Evolutionary conservation across 805 yeast genomes (phyloP), one percentile per base, ranked within the genome.

Genomic region (Ogataea degrootiae): DNA sequence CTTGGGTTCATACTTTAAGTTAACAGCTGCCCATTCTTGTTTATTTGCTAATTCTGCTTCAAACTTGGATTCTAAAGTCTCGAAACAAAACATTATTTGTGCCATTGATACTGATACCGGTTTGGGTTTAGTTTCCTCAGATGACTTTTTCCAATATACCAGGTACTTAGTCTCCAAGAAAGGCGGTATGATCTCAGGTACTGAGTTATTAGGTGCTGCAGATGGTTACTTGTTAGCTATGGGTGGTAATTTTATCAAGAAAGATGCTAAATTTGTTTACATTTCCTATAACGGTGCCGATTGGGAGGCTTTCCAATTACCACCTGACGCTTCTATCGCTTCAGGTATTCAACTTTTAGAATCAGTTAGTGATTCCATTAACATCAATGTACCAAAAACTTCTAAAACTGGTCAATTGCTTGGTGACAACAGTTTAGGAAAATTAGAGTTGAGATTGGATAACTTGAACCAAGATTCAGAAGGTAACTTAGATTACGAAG

Each of bases 401-500:
- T 29, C 35, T 22, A 17, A 16, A 23, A 29, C 21, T 11, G 41
- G 36, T 29, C 19, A 23, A 31, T 37, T 51, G 16, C 43, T 29
- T 16, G 44, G 39, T 39, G 39, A 40, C 36, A 39, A 23, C 34
- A 46, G 34, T n/a, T 19, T 42, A 14, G n/a, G 41, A 4, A 41
- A 45, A 29, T 41, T 54, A 33, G 43, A 40, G 8, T 12, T 45
- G n/a, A 45, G 37, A 19, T 43, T 50, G 34, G 39, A 44, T 5
- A 17, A 41, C 9, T 16, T 54, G 39, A 34, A 45, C 23, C 55
- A 74, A 44, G 19, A 42, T 5, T 44, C 42, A 16, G 29, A 37
- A 22, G 76, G 77, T 0, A 67, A 57, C 53, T 74, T 72, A 39
- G 78, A 73, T 51, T 75, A 67, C 48, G 79, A 75, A 51, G 54